Evolutionary conservation across 1,284 basidiomycete genomes (phyloP).

Genomic region (Psilocybe mexicana): DNA sequence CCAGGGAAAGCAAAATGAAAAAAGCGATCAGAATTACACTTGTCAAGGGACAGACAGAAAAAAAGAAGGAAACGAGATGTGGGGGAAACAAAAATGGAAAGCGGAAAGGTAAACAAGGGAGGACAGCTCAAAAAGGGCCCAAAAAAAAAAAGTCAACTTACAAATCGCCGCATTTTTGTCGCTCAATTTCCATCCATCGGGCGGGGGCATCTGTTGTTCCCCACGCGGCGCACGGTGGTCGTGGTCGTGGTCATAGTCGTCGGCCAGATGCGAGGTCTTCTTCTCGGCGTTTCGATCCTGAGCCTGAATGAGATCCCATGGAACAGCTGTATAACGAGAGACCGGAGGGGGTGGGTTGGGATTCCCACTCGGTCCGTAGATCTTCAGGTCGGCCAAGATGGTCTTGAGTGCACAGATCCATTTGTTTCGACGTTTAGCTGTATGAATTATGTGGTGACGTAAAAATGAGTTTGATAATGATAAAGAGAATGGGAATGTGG

Average conservation of each 20-base stretch:
- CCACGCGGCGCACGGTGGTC: too few relatives aligned
- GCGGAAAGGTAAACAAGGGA: background rate
- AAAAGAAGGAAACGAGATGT: background rate
- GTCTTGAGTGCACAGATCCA: conserved; percentile 89
- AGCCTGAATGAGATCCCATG: conserved; percentile 63
- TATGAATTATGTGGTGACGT: conserved; percentile 2
- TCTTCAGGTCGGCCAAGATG: conserved; percentile 66
- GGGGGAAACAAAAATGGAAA: too few relatives aligned
- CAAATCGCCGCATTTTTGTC: conserved; percentile 53
- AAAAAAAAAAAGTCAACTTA: conserved; percentile 30
- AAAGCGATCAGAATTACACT: background rate
- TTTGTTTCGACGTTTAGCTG: conserved; percentile 82
- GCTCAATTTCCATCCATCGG: conserved; percentile 49
- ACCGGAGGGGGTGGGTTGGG: conserved; percentile 56
- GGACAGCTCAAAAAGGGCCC: background rate
- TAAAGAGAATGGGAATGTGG: background rate
- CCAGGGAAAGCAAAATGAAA: background rate
- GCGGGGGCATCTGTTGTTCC: conserved; percentile 24
- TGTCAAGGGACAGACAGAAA: background rate
- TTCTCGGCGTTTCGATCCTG: conserved; percentile 35
- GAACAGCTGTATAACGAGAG: conserved; percentile 67
- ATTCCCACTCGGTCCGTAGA: conserved; percentile 77
- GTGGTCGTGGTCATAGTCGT: conserved; percentile 2
- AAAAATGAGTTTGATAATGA: background rate
- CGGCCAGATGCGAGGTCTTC: conserved; percentile 20